phyloP scores from a whole-genome alignment of 179 eudicot genomes.

The Silene noctiflora region DNA sequence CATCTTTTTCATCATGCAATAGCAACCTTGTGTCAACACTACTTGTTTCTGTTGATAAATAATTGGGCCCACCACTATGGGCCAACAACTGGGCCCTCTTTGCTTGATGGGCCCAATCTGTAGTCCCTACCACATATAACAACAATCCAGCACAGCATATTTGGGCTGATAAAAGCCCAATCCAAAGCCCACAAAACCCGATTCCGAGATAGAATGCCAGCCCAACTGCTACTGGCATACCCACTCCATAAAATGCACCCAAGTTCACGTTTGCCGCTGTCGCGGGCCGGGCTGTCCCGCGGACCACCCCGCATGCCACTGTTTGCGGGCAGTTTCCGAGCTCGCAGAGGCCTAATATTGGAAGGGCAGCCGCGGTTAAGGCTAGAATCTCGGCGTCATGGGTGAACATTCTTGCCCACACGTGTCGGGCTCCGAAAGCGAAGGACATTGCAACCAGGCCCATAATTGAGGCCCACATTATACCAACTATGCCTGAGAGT shows the following conservation, averaged over 20 bases:
- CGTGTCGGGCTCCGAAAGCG: constrained; percentile 39
- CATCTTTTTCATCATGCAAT: constrained; percentile 6
- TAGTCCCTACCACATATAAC: constrained; percentile 76
- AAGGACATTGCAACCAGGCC: constrained; percentile 58
- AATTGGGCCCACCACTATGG: constrained; percentile 25
- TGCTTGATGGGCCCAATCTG: constrained; percentile 69
- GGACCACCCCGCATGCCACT: constrained; percentile 78
- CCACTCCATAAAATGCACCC: constrained; percentile 79
- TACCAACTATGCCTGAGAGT: constrained; percentile 40
- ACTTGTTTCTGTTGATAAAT: not conserved
- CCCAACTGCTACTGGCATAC: constrained; percentile 74
- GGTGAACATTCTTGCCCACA: constrained; percentile 70
- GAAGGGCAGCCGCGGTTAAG: constrained; percentile 63
- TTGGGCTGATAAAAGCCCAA: constrained; percentile 75
- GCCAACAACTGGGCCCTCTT: constrained; percentile 58
- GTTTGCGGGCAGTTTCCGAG: constrained; percentile 92
- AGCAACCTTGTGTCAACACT: constrained; percentile 24
- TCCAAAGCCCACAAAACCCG: constrained; percentile 83
- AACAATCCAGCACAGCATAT: constrained; percentile 79
- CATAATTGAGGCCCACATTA: constrained; percentile 52
- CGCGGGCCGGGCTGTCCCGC: constrained; percentile 75
- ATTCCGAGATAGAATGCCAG: constrained; percentile 51
- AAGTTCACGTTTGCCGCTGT: constrained; percentile 77
- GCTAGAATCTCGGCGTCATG: constrained; percentile 45
- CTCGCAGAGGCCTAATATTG: constrained; percentile 77